Percentiles rank a stretch among this genome's conserved stretches.
phyloP scores from a whole-genome alignment of 805 yeast species.

The Wickerhamomyces chambardii region DNA sequence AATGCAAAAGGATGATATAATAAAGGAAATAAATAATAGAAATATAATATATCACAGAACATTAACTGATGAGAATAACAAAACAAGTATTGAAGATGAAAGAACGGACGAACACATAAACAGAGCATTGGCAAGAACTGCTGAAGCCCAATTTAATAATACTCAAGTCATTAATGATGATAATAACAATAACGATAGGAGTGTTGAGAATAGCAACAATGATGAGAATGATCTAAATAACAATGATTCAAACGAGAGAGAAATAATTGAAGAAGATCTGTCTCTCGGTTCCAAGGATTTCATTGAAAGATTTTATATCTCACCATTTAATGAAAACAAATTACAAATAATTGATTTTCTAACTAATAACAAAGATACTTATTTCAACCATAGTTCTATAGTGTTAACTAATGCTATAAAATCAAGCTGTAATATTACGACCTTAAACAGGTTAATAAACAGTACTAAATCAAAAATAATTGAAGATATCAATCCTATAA shows the following conservation, averaged over 20 bases:
- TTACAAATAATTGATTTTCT: conserved; percentile 2
- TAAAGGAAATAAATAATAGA: conserved; percentile 10
- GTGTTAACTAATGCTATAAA: conserved; percentile 5
- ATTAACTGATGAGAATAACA: conserved; percentile 9
- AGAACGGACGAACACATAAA: conserved; percentile 8
- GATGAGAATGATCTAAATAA: no score
- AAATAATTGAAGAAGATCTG: not conserved
- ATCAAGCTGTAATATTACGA: not conserved
- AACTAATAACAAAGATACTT: conserved; percentile 4
- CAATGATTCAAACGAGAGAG: not conserved
- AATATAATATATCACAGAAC: conserved; percentile 5
- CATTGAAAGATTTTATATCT: conserved; percentile 9
- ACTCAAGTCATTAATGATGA: not conserved
- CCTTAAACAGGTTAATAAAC: conserved; percentile 2
- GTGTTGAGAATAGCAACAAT: not conserved
- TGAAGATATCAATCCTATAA: conserved; percentile 6
- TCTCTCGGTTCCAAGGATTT: conserved; percentile 8
- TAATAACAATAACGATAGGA: not conserved
- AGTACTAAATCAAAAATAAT: conserved; percentile 4
- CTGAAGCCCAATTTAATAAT: conserved; percentile 8
- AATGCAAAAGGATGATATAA: conserved; percentile 6
- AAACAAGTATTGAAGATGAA: conserved; percentile 6
- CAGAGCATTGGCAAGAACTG: conserved; percentile 10
- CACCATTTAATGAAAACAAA: conserved; percentile 2
- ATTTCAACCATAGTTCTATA: conserved; percentile 4